phyloP scores from a whole-genome alignment of 1,284 basidiomycete species.

The Heterobasidion irregulare region DNA sequence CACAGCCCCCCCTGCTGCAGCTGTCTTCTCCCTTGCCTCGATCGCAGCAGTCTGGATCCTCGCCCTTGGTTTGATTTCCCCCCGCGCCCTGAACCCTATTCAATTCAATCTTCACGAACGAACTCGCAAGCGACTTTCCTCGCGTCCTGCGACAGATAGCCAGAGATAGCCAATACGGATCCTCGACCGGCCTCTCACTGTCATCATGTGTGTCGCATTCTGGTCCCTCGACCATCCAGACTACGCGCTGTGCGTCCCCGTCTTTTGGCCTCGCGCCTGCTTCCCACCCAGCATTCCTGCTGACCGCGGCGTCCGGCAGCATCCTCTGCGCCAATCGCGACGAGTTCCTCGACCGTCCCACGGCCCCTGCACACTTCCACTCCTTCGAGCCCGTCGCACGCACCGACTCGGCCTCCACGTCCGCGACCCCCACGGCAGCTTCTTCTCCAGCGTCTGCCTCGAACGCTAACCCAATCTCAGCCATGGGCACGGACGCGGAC shows the following conservation, averaged over 20 bases:
- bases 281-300: slow-evolving; percentile 3
- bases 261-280: slow-evolving; percentile 2
- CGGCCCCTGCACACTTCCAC: slow-evolving; percentile 55
- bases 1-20: too few species aligned
- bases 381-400: slow-evolving; percentile 26
- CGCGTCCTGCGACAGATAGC: too few species aligned
- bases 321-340: slow-evolving; percentile 73
- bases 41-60: too few species aligned
- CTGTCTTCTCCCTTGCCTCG: too few species aligned
- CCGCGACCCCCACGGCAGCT: slow-evolving; percentile 1
- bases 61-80: too few species aligned
- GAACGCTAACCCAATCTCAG: not conserved
- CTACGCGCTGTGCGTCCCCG: slow-evolving; percentile 62
- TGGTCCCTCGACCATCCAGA: slow-evolving; percentile 68
- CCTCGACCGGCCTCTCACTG: not conserved
- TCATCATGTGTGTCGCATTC: slow-evolving; percentile 64
- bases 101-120: too few species aligned
- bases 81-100: too few species aligned
- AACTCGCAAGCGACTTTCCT: too few species aligned
- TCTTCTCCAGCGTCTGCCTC: not conserved
- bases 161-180: not conserved
- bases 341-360: slow-evolving; percentile 62
- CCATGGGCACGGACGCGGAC: slow-evolving; percentile 15
- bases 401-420: too few species aligned
- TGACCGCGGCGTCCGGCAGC: slow-evolving; percentile 25